A percentile compares a stretch with the other conserved stretches of the same genome.
These are phyloP conservation scores for Skeletonema grethae DNA, from an alignment of 108 stramenopile genomes.

Conservation along the genomic window DNA sequence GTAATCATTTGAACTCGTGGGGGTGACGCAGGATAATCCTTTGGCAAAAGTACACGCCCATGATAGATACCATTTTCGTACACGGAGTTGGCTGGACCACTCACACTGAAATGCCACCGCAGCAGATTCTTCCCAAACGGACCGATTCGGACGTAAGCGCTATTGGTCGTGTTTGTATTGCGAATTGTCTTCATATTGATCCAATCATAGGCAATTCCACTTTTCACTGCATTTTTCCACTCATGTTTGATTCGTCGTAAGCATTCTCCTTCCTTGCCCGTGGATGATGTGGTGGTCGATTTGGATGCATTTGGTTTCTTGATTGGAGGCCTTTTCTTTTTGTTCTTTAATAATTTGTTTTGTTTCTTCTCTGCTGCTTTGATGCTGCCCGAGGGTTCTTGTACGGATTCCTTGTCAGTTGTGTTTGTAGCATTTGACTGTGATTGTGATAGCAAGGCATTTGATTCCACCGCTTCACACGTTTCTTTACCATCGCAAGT, in stretches of 20 bases:
- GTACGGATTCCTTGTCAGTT: background rate
- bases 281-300: background rate
- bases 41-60: slow-evolving; percentile 77
- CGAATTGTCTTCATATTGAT: slow-evolving; percentile 40
- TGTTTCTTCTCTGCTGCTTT: background rate
- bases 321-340: background rate
- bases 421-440: background rate
- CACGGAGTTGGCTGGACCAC: slow-evolving; percentile 61
- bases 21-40: slow-evolving; percentile 85
- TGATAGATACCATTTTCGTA: slow-evolving; percentile 88
- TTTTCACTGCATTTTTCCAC: slow-evolving; percentile 78
- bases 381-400: background rate
- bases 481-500: background rate
- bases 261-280: slow-evolving; percentile 41
- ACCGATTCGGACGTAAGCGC: slow-evolving; percentile 64
- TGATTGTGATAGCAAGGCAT: background rate
- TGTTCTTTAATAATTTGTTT: background rate
- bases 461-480: background rate
- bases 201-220: slow-evolving; percentile 90
- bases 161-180: background rate
- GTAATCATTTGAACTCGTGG: slow-evolving; percentile 88
- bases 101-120: slow-evolving; percentile 89
- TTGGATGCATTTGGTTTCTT: slow-evolving; percentile 2
- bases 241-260: slow-evolving; percentile 79
- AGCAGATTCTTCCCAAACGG: slow-evolving; percentile 76